A percentile compares a stretch with the other conserved stretches of the same genome.
Evolutionary conservation across 2,329 filamentous ascomycete genomes (phyloP).

Genomic region (Aspergillus awamori): DNA sequence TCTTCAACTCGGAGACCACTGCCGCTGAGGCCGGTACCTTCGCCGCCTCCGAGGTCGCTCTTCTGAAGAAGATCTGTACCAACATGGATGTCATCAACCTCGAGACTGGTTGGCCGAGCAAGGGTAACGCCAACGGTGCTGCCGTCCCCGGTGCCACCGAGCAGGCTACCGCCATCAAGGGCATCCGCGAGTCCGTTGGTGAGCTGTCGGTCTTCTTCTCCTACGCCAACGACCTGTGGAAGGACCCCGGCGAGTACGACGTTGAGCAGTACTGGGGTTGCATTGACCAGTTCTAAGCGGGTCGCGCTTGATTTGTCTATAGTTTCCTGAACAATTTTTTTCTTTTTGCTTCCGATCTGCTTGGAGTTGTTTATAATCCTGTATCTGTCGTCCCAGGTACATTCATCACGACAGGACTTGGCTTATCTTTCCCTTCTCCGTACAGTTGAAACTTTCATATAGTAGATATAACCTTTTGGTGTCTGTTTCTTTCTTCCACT

Average conservation of each 20-base stretch:
- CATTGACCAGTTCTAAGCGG: constrained; percentile 52
- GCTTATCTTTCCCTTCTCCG: constrained; percentile 19
- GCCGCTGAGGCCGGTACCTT: constrained; percentile 74
- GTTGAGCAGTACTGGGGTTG: constrained; percentile 85
- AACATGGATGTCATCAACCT: constrained; percentile 76
- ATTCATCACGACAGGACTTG: constrained; percentile 11
- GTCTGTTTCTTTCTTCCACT: constrained; percentile 20
- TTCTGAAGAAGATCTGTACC: constrained; percentile 71
- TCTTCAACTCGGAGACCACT: constrained; percentile 76
- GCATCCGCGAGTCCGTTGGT: constrained; percentile 69
- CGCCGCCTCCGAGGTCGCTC: constrained; percentile 70
- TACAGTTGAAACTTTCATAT: constrained; percentile 20
- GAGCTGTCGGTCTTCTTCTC: constrained; percentile 78
- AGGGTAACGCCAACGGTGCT: constrained; percentile 69
- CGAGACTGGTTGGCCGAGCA: constrained; percentile 86
- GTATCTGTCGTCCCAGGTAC: constrained; percentile 21
- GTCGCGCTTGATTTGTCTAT: constrained; percentile 3
- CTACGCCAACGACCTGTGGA: constrained; percentile 80
- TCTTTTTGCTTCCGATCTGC: constrained; percentile 16
- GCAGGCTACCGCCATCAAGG: constrained; percentile 72
- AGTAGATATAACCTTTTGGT: constrained; percentile 25
- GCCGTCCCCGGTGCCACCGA: constrained; percentile 68
- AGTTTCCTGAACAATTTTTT: constrained; percentile 7
- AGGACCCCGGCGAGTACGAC: constrained; percentile 66
- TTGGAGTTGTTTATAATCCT: constrained; percentile 23